phyloP scores from a whole-genome alignment of 2,329 filamentous ascomycete species.

The Hypoxylon sp. region DNA sequence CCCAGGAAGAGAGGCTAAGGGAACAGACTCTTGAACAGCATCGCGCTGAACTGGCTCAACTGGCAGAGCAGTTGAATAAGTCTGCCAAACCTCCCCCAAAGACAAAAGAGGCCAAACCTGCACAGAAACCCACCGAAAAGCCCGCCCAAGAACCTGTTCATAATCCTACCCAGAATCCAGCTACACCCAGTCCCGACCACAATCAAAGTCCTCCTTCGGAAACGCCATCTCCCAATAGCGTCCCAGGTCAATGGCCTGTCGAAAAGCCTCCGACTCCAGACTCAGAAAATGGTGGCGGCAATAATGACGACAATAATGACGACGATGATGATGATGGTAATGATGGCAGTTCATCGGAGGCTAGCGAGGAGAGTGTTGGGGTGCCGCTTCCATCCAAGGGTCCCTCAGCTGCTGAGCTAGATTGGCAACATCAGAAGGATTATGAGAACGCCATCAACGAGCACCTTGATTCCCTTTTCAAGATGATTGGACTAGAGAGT shows the following conservation, averaged over 20 bases:
- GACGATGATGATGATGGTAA: not conserved
- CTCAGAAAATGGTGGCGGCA: not conserved
- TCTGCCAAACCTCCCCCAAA: not conserved
- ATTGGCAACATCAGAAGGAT: conserved; percentile 65
- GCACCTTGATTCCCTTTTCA: conserved; percentile 63
- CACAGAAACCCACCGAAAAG: not conserved
- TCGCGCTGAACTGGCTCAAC: conserved; percentile 15
- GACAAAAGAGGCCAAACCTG: not conserved
- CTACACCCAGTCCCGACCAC: not conserved
- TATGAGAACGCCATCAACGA: conserved; percentile 56
- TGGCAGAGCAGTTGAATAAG: conserved; percentile 18
- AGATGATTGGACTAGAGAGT: conserved; percentile 66
- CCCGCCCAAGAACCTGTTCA: no score
- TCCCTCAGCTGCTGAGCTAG: conserved; percentile 41
- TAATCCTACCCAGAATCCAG: not conserved
- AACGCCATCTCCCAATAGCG: not conserved
- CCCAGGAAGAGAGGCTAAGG: conserved; percentile 20
- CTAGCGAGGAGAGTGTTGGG: not conserved
- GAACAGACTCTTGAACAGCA: conserved; percentile 26
- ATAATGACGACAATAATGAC: no score
- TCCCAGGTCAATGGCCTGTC: conserved; percentile 4
- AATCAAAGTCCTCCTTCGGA: not conserved
- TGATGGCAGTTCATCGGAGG: no score
- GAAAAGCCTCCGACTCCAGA: conserved; percentile 2
- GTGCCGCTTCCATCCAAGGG: conserved; percentile 1